Evolutionary conservation across 305 asterid genomes (phyloP), one percentile per base, ranked within the genome.

Genomic region (Fraxinus floribunda): DNA sequence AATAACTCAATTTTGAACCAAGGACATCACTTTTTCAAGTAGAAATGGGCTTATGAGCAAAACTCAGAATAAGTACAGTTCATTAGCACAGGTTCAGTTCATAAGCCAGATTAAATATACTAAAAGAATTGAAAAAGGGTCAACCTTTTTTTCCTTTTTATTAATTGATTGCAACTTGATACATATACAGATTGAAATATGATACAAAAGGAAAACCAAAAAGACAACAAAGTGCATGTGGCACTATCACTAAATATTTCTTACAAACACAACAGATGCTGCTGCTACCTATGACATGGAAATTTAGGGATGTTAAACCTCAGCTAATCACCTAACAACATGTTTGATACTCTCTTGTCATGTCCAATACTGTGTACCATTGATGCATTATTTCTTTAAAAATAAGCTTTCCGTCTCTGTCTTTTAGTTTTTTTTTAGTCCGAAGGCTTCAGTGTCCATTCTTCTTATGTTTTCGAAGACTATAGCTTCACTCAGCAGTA

Each of bases 401-500:
- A 20, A 15, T 24, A 32, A 22, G 9, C 20, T 80, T 15, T 49
- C 18, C 7, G 39, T 75, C 75, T 29, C 57, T 22, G 66, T 60
- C n/a, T 80, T 77, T 10, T 55, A 30, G 29, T 77, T 1, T 41
- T 41, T 41, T 15, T 35, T 62, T n/a, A 38, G 22, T 78, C 52
- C 22, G 1, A 18, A 75, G 34, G 34, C 62, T 18, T 84, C 81
- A 77, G 36, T 16, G 24, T 24, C 24, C 55, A 30, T 32, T 68
- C 24, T 20, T 20, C 76, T 77, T 22, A 52, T 29, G 36, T 15
- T n/a, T 55, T 35, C 44, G 9, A 74, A 30, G 38, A 68, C 20
- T 10, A 13, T 68, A 26, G 75, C 38, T 68, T 15, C 39, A 77
- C 1, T 87, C 66, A 86, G 77, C 86, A 88, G 87, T 91, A 84